These are phyloP conservation scores for Wallacemonas sp. DNA, from an alignment of 208 protist species.

Conservation along the genomic window DNA sequence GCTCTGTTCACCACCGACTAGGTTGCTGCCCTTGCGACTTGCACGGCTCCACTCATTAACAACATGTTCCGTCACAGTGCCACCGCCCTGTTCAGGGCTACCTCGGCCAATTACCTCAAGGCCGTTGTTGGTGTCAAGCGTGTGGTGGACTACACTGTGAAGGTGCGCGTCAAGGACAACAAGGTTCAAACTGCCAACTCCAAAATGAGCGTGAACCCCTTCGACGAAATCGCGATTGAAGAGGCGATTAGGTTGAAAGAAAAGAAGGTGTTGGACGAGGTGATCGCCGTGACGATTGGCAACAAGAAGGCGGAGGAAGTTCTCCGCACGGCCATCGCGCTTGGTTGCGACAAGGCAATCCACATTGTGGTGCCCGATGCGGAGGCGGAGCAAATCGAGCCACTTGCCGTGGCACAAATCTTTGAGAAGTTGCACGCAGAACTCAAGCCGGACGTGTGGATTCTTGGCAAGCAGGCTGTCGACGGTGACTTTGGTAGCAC, in stretches of 20 bases:
- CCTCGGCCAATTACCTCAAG: conserved; percentile 62
- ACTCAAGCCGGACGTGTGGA: conserved; percentile 84
- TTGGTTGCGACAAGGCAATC: conserved; percentile 95
- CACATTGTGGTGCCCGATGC: conserved; percentile 87
- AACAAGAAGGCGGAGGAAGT: conserved; percentile 87
- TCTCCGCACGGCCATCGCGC: conserved; percentile 93
- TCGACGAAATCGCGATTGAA: conserved; percentile 96
- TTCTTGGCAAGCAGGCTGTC: conserved; percentile 96
- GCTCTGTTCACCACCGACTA: no score
- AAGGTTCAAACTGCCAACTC: conserved; percentile 93
- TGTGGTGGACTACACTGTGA: conserved; percentile 96
- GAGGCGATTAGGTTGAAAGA: conserved; percentile 95
- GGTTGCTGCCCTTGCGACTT: no score
- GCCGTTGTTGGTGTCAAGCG: conserved; percentile 96
- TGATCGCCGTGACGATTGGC: conserved; percentile 94
- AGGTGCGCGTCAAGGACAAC: conserved; percentile 95
- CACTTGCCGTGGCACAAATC: conserved; percentile 92
- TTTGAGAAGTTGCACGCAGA: conserved; percentile 90
- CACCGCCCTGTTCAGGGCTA: conserved; percentile 41
- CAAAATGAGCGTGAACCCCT: conserved; percentile 97
- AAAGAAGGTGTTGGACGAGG: conserved; percentile 84
- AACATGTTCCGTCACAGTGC: conserved; percentile 28
- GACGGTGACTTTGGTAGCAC: conserved; percentile 95
- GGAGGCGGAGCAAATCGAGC: conserved; percentile 71
- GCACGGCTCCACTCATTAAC: neutral